Evolutionary conservation across 2,329 filamentous ascomycete genomes (phyloP).

Genomic region (Cryphonectria carpinicola): DNA sequence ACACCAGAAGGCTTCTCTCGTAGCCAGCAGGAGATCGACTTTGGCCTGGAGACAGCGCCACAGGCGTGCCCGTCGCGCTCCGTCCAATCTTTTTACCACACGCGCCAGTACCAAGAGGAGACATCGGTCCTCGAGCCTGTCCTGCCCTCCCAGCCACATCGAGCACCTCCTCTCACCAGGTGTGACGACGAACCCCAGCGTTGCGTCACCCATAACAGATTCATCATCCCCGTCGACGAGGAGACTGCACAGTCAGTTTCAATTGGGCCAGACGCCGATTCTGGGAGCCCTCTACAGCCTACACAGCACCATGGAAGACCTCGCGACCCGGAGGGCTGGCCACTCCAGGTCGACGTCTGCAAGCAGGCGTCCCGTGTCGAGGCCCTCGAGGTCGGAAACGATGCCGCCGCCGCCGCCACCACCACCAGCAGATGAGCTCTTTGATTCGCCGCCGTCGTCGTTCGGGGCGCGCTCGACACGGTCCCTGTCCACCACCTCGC

Average conservation of each 20-base stretch:
- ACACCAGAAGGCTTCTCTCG: conserved; percentile 32
- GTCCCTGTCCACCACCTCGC: conserved; percentile 56
- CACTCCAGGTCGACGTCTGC: conserved; percentile 25
- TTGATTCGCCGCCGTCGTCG: conserved; percentile 38
- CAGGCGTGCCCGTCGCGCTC: conserved; percentile 39
- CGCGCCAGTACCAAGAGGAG: conserved; percentile 36
- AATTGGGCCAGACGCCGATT: conserved; percentile 18
- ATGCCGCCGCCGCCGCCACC: conserved; percentile 45
- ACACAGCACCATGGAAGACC: conserved; percentile 34
- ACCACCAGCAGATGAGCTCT: conserved; percentile 41
- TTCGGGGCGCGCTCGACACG: conserved; percentile 51
- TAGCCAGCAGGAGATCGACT: conserved; percentile 46
- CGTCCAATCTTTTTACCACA: conserved; percentile 41
- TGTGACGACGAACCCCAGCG: conserved; percentile 22
- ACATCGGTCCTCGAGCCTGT: conserved; percentile 31
- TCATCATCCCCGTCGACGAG: neutral
- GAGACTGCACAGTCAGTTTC: conserved; percentile 13
- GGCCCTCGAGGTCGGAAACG: conserved; percentile 38
- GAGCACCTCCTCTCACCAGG: conserved; percentile 33
- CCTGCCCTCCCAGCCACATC: conserved; percentile 31
- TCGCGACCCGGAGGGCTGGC: conserved; percentile 28
- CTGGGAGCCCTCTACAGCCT: conserved; percentile 32
- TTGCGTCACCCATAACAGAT: neutral
- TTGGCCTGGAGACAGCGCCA: conserved; percentile 41
- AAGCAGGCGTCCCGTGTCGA: conserved; percentile 28